Percentiles rank a stretch among this genome's conserved stretches.
Evolutionary conservation across 257 asterid genomes (phyloP).

Genomic region (Solanum rostratum): DNA sequence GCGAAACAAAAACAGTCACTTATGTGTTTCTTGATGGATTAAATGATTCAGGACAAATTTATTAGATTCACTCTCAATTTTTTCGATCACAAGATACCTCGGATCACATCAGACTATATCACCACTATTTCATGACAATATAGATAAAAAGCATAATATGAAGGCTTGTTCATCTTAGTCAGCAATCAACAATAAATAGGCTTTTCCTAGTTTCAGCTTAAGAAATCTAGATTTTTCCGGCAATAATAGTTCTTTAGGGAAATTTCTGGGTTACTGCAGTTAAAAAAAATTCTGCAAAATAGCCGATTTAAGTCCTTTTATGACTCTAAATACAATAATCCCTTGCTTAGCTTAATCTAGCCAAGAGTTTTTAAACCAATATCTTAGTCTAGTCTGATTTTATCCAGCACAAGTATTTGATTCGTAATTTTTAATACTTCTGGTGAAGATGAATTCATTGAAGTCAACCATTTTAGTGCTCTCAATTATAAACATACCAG

Average conservation of each 20-base stretch:
- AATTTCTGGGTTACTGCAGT: not conserved
- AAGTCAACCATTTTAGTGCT: not conserved
- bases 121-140: not conserved
- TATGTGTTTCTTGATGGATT: not conserved
- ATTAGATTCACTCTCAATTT: not conserved
- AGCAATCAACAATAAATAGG: not conserved
- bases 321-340: not conserved
- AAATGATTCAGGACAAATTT: not conserved
- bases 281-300: not conserved
- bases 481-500: not conserved
- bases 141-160: not conserved
- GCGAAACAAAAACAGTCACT: not conserved
- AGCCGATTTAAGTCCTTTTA: not conserved
- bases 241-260: not conserved
- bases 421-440: not conserved
- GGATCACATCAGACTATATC: not conserved
- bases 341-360: not conserved
- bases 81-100: not conserved
- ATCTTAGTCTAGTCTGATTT: not conserved
- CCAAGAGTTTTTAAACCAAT: not conserved
- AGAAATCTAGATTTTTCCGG: not conserved
- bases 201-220: not conserved
- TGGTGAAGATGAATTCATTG: not conserved
- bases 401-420: not conserved
- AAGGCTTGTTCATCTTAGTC: not conserved